Base-by-base conservation (phyloP, 108 stramenopile species). In the Skeletonema grethae region DNA sequence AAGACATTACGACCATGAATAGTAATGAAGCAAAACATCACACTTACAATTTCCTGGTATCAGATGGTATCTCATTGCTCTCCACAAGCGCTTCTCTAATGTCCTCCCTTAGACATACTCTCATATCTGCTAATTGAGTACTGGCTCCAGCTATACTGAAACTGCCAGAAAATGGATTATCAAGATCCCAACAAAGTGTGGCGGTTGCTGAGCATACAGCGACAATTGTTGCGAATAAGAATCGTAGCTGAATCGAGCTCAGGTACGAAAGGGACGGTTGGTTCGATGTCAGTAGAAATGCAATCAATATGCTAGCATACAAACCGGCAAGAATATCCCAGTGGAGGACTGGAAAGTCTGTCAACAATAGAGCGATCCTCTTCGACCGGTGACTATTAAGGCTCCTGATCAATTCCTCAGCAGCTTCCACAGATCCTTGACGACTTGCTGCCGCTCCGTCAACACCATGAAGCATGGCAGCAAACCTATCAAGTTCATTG, bases 401-500 rank as follows among this genome's bases (percentile, higher is more conserved):
- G 34, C 65, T 34, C 13, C n/a, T 34, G 13, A 79, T 63, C 13
- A 74, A 31, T 30, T 61, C 65, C 31, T 67, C 59, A 9, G 72
- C 63, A 24, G 41, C 22, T 35, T 48, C 60, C 7, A 79, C 78
- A 22, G 43, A 61, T 5, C 64, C 67, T 34, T 75, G 62, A 15
- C 78, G 66, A 43, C 67, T 69, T 13, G 68, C 78, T 13, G 63
- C 65, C n/a, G 73, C 78, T 16, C 78, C 78, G 8, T 79, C 78
- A 15, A 79, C 73, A 30, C 78, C 78, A 30, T 79, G 78, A 15
- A 79, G 73, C 73, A 75, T 75, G 28, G 50, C 48, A 18, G 50
- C 30, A 15, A 79, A 24, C 28, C 57, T 45, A 63, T 79, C 78
- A 25, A 79, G 73, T 22, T 79, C 78, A 39, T 79, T 79, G 7